Evolutionary conservation across 2,329 filamentous ascomycete species (phyloP), one percentile per base, ranked within the genome.

Genomic region (Exophiala mesophila): DNA sequence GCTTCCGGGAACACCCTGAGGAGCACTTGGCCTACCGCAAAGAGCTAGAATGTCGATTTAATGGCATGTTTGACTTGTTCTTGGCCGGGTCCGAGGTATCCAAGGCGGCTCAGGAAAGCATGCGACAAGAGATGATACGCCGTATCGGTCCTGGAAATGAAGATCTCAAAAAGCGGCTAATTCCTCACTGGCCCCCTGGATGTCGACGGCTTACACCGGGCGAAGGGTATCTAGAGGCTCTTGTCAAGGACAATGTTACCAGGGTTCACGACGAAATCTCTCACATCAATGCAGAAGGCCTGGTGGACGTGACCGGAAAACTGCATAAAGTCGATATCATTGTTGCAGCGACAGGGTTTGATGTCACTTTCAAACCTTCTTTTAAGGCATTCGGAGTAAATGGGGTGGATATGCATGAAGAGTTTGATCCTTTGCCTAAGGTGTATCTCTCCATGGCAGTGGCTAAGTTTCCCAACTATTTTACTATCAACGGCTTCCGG

Each of bases 1-100:
- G 48, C 13, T 70, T 70, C 54, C 52, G 51, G 3, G 55, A 65
- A 28, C 61, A 72, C 44, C 66, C 67, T 1, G 59, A 63, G 24
- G 61, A 65, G 35, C 63, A 65, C 42, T 58, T 69, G 17, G 53
- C 59, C 29, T 70, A 67, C 56, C 60, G 69, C 19, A 65, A 69
- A 55, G 53, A 59, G 19, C 64, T 71, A 32, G 67, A 71, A 52
- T 60, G 61, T 10, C 65, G 64, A 41, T 65, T 69, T 41, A 70
- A 70, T 53, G 58, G 57, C 7, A 49, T 65, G 3, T 70, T 70
- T 48, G 59, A 54, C 45, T 65, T 69, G 55, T 70, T 65, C 45
- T 57, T 63, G 29, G 60, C 67, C 38, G 64, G 62, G 28, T 68
- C 66, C 2, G 59, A 61, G 29, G 59, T 64, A 47, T 65, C 60